phyloP scores from a whole-genome alignment of 2,329 filamentous ascomycete genomes.

The Diaporthe nobilis region DNA sequence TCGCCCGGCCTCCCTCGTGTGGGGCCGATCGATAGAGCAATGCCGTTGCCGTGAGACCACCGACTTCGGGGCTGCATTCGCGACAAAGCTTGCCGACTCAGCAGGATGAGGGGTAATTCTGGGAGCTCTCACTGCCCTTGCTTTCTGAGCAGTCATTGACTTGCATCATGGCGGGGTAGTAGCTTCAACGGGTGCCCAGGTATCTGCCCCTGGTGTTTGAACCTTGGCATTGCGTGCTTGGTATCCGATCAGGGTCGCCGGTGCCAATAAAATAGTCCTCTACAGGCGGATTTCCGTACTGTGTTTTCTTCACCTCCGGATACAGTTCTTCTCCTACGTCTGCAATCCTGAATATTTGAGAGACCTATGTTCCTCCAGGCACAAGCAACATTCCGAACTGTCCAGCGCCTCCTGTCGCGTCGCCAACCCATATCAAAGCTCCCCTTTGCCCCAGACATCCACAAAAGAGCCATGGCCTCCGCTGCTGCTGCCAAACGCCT shows the following conservation, averaged over 20 bases:
- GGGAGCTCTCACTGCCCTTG: conserved; percentile 20
- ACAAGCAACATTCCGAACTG: conserved; percentile 32
- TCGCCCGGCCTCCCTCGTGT: not conserved
- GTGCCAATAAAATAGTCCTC: conserved; percentile 10
- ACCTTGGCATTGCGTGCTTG: conserved; percentile 37
- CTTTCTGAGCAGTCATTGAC: conserved; percentile 21
- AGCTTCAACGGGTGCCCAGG: conserved; percentile 14
- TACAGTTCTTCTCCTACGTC: not conserved
- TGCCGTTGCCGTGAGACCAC: conserved; percentile 1
- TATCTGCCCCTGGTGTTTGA: not conserved
- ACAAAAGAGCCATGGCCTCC: conserved; percentile 60
- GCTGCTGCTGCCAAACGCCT: conserved; percentile 86
- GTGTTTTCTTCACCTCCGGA: conserved; percentile 3
- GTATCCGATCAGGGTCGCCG: conserved; percentile 27
- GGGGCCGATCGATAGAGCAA: not conserved
- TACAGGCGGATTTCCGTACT: not conserved
- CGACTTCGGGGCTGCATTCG: conserved; percentile 1
- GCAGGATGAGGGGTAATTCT: not conserved
- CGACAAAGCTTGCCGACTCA: conserved; percentile 23
- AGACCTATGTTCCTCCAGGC: conserved; percentile 35
- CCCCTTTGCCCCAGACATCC: conserved; percentile 12
- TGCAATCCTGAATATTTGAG: not conserved
- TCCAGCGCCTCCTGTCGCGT: conserved; percentile 32
- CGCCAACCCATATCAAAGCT: conserved; percentile 6
- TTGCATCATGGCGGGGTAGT: conserved; percentile 27